phyloP scores from a whole-genome alignment of 1,284 basidiomycete genomes.

The Thecaphora frezii region DNA sequence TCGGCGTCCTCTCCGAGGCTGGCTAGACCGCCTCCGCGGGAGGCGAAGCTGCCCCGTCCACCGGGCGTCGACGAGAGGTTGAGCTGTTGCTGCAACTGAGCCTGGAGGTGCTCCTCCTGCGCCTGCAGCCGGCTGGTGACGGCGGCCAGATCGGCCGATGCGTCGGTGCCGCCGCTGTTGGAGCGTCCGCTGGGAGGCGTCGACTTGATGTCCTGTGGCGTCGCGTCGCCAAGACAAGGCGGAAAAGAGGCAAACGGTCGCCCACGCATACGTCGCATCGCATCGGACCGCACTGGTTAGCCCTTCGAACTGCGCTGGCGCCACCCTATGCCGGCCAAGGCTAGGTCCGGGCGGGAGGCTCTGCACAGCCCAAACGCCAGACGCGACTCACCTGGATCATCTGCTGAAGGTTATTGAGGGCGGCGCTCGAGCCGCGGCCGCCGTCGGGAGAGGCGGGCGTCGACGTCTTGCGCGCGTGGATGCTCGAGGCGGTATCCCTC shows the following conservation, averaged over 20 bases:
- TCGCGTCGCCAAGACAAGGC: conserved; percentile 7
- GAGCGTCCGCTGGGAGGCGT: neutral
- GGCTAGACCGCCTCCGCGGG: conserved; percentile 34
- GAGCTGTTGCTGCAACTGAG: conserved; percentile 51
- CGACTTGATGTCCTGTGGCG: conserved; percentile 13
- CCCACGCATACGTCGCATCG: too few species aligned
- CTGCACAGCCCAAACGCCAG: neutral
- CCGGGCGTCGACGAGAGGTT: conserved; percentile 17
- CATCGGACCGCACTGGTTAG: too few species aligned
- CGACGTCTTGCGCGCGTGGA: neutral
- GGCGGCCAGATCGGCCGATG: conserved; percentile 27
- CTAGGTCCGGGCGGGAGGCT: neutral
- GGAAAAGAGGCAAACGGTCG: neutral
- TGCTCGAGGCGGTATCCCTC: neutral
- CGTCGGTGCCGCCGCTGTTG: conserved; percentile 8
- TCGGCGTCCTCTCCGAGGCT: conserved; percentile 48
- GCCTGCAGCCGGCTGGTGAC: conserved; percentile 34
- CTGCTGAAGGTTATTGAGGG: conserved; percentile 18
- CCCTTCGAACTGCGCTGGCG: too few species aligned
- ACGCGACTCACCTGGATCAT: conserved; percentile 10
- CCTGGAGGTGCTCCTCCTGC: conserved; percentile 47
- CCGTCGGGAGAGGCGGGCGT: neutral
- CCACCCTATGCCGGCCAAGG: too few species aligned
- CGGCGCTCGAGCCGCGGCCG: conserved; percentile 2
- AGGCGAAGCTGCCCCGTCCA: conserved; percentile 30